Conservation (phyloP, 23 red algal species). For the Gracilariopsis chorda region DNA sequence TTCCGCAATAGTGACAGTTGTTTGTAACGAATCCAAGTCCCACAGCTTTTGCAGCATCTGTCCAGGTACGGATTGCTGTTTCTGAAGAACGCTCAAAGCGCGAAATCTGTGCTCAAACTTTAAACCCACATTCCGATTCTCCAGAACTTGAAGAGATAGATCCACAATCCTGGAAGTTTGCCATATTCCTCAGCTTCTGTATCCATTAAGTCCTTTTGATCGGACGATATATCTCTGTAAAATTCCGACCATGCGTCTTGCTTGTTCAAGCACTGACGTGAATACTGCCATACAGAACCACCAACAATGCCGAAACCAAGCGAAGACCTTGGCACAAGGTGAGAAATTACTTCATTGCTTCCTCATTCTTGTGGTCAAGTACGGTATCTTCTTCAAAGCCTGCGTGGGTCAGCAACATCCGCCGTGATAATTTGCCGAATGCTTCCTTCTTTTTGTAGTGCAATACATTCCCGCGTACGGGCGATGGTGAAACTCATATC, state of each 20-base stretch:
- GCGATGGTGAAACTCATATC: no score
- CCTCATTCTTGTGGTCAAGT: not conserved
- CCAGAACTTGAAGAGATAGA: not conserved
- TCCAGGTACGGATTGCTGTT: not conserved
- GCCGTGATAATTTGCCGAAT: not conserved
- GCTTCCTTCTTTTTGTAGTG: not conserved
- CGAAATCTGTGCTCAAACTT: not conserved
- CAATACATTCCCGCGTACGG: no score
- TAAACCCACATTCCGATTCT: not conserved
- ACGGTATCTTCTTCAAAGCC: not conserved
- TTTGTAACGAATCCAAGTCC: not conserved
- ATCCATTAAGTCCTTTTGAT: not conserved
- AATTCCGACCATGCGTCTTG: not conserved
- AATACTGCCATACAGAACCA: not conserved
- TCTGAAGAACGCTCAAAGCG: not conserved
- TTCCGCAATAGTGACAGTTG: not conserved
- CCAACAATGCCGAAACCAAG: not conserved
- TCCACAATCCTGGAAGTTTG: not conserved
- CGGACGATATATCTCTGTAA: not conserved
- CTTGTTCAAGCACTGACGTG: not conserved
- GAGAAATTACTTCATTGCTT: not conserved
- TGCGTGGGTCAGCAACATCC: not conserved
- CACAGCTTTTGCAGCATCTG: slow-evolving; percentile 10
- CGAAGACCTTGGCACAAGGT: not conserved
- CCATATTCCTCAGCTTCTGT: not conserved